Evolutionary conservation across 257 asterid genomes (phyloP).

Genomic region (Solanum megistacrolobum): DNA sequence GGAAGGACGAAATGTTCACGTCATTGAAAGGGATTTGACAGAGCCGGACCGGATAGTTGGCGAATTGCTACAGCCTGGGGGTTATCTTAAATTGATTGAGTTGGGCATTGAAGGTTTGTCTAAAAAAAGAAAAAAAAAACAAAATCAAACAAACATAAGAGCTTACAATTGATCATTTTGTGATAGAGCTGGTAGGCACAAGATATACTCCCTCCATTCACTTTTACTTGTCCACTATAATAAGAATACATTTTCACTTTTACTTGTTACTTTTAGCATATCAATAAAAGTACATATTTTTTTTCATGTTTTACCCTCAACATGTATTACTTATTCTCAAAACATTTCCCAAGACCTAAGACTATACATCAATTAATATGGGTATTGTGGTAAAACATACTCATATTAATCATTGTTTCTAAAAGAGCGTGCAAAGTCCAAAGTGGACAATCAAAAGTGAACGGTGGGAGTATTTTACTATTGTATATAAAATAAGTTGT

Average conservation of each 20-base stretch:
- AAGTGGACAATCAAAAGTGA: not conserved
- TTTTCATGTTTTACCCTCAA: not conserved
- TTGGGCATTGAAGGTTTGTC: slow-evolving; percentile 22
- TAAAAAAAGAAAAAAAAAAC: not conserved
- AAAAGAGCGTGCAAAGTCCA: not conserved
- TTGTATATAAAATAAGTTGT: not conserved
- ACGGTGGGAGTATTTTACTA: not conserved
- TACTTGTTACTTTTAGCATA: not conserved
- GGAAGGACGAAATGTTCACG: slow-evolving; percentile 21
- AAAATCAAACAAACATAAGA: not conserved
- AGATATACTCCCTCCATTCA: not conserved
- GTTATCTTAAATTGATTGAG: slow-evolving; percentile 22
- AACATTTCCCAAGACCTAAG: not conserved
- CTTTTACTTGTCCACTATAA: not conserved
- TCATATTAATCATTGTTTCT: not conserved
- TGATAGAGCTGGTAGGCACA: not conserved
- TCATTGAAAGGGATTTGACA: slow-evolving; percentile 19
- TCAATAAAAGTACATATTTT: not conserved
- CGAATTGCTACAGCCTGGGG: slow-evolving; percentile 28
- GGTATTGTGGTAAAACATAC: not conserved
- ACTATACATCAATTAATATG: not conserved
- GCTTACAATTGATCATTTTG: not conserved
- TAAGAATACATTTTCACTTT: not conserved
- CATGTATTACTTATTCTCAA: not conserved
- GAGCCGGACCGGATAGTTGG: slow-evolving; percentile 30